Evolutionary conservation across 768 basidiomycete species (phyloP), one percentile per base, ranked within the genome.

Genomic region (Amanita rubescens): DNA sequence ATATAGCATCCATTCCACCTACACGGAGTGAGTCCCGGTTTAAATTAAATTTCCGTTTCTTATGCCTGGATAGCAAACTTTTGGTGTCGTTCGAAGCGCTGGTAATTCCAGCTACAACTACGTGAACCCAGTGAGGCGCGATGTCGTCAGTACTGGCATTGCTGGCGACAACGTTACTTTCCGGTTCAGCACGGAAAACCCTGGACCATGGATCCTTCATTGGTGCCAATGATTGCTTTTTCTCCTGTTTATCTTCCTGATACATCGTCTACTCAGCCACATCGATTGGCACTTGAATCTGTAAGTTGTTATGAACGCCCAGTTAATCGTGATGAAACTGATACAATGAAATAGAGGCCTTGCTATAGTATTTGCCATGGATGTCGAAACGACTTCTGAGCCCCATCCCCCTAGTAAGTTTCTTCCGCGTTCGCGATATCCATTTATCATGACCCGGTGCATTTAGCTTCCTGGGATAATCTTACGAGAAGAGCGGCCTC

Each of bases 41-140:
- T n/a, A 7, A 35, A 8, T 22, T 20, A 12, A 35, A 5, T 5
- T 15, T 10, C 4, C 24, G 19, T 14, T 11, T 15, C 2, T 19
- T 12, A 24, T 17, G 9, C 24, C 45, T 22, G 22, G 41, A 6
- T 54, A 76, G 72, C 75, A 78, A 56, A 57, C 65, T n/a, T n/a
- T n/a, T n/a, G n/a, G n/a, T n/a, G n/a, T n/a, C n/a, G n/a, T n/a
- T n/a, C n/a, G n/a, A n/a, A n/a, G n/a, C n/a, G n/a, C n/a, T n/a
- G n/a, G n/a, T n/a, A n/a, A n/a, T n/a, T n/a, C n/a, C n/a, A n/a
- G n/a, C n/a, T n/a, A n/a, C n/a, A n/a, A n/a, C n/a, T n/a, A n/a
- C n/a, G n/a, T n/a, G n/a, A n/a, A n/a, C 60, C 84, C 83, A 1
- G 68, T 76, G 22, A 55, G 69, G 67, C 70, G 81, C 39, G 83